Evolutionary conservation across 768 basidiomycete species (phyloP).

Genomic region (Lentinula guzmanii): DNA sequence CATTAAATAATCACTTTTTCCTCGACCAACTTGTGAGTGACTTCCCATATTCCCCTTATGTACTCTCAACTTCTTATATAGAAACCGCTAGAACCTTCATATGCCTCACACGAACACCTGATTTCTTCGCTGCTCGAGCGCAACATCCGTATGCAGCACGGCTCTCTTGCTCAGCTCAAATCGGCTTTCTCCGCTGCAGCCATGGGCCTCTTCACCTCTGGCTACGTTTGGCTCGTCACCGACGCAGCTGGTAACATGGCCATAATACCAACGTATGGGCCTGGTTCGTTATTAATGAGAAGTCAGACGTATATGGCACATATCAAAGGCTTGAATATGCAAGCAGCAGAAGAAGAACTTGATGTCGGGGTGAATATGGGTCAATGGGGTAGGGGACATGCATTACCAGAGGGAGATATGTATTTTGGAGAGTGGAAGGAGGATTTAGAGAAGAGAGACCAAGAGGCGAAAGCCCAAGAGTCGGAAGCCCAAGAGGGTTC

Average conservation of each 20-base stretch:
- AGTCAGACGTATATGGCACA: constrained; percentile 38
- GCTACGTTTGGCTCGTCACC: constrained; percentile 86
- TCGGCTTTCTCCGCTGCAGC: constrained; percentile 72
- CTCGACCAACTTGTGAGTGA: constrained; percentile 73
- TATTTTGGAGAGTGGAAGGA: constrained; percentile 5
- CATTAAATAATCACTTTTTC: constrained; percentile 96
- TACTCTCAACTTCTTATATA: constrained; percentile 15
- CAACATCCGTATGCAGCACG: constrained; percentile 46
- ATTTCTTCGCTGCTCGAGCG: constrained; percentile 26
- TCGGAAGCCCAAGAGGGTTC: too few species aligned
- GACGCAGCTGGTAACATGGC: constrained; percentile 56
- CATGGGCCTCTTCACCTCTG: constrained; percentile 70
- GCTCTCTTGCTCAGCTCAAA: constrained; percentile 62
- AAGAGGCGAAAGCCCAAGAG: not conserved
- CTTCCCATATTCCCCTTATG: constrained; percentile 5
- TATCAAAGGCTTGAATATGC: constrained; percentile 5
- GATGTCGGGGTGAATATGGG: not conserved
- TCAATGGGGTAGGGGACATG: constrained; percentile 1
- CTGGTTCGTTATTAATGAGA: constrained; percentile 81
- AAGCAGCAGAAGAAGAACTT: not conserved
- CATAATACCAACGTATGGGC: constrained; percentile 81
- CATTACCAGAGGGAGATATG: constrained; percentile 1
- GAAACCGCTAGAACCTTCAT: constrained; percentile 34
- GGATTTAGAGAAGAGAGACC: not conserved
- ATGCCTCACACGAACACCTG: constrained; percentile 27